These are phyloP conservation scores for Ascochyta clinopodiicola DNA, from an alignment of 2,329 filamentous ascomycete species.

Conservation along the genomic window DNA sequence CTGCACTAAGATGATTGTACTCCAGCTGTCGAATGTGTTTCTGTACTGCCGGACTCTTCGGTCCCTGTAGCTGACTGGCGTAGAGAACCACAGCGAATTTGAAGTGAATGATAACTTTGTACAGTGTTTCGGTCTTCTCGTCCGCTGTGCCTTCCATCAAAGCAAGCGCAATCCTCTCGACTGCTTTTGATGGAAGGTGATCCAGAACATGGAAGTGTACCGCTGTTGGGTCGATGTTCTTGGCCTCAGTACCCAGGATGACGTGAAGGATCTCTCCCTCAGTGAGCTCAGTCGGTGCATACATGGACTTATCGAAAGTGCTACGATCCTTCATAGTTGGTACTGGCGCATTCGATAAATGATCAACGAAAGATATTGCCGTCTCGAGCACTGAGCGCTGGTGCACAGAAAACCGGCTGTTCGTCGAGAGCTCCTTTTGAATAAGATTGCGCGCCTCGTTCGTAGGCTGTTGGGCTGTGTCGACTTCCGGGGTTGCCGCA, in stretches of 20 bases:
- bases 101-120: conserved; percentile 43
- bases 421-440: conserved; percentile 39
- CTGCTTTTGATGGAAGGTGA: conserved; percentile 38
- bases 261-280: conserved; percentile 37
- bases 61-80: conserved; percentile 30
- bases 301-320: conserved; percentile 33
- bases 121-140: conserved; percentile 37
- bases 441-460: conserved; percentile 36
- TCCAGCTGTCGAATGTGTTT: conserved; percentile 37
- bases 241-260: conserved; percentile 33
- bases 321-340: conserved; percentile 31
- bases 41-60: conserved; percentile 31
- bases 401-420: conserved; percentile 32
- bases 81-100: conserved; percentile 37
- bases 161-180: conserved; percentile 38
- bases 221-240: conserved; percentile 15
- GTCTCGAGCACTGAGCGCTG: conserved; percentile 41
- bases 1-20: conserved; percentile 37
- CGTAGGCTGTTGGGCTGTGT: conserved; percentile 27
- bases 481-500: conserved; percentile 24
- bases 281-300: conserved; percentile 33
- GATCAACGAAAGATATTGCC: conserved; percentile 40
- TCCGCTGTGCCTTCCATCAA: conserved; percentile 39
- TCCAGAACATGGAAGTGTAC: conserved; percentile 36
- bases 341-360: conserved; percentile 33